These are phyloP conservation scores for Pachysandra terminalis DNA, from an alignment of 164 flowering plant species.

Conservation along the genomic window DNA sequence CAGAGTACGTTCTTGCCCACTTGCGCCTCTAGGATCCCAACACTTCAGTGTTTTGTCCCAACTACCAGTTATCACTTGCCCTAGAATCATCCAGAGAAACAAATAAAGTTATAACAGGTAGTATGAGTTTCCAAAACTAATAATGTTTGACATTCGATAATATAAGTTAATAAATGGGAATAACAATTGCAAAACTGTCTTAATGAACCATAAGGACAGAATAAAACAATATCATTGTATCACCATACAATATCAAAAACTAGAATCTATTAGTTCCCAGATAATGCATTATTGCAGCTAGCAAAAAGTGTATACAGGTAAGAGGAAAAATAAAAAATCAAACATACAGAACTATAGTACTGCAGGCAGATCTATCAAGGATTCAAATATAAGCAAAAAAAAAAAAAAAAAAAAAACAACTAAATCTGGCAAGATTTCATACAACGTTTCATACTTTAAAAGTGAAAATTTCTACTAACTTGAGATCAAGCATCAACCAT, in stretches of 20 bases:
- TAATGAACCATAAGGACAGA: background rate
- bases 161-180: background rate
- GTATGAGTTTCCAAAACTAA: background rate
- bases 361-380: too few relatives aligned
- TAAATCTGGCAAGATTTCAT: too few relatives aligned
- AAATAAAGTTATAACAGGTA: background rate
- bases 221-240: background rate
- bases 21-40: conserved; percentile 99
- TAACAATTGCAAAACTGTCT: background rate
- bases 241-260: background rate
- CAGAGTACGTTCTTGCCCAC: conserved; percentile 87
- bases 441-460: too few relatives aligned
- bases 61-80: conserved; percentile 96
- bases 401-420: too few relatives aligned
- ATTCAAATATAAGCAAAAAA: too few relatives aligned
- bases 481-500: too few relatives aligned
- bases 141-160: background rate
- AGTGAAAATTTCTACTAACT: too few relatives aligned
- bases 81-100: conserved; percentile 28
- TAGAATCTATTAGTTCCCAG: background rate
- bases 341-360: background rate
- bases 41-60: conserved; percentile 98
- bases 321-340: background rate
- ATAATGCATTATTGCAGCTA: background rate
- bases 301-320: too few relatives aligned